Base-by-base conservation (phyloP, 345 rosid genomes). In the Citrus hindsii region DNA sequence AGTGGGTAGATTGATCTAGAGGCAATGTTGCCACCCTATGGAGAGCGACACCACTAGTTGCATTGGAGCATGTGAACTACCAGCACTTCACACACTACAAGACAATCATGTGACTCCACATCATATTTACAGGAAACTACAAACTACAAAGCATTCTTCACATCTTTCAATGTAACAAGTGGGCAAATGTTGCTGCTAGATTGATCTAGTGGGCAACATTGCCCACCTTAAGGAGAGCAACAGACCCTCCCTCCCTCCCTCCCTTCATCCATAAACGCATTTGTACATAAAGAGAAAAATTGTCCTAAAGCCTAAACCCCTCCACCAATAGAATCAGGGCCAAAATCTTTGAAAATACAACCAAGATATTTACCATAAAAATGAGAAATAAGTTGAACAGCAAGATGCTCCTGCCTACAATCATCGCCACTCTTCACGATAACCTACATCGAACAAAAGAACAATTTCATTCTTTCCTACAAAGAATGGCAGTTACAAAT, bases 341-440 rank as follows among this genome's bases (percentile, higher is more conserved):
- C 51, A 46, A 46, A 56, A 77, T 12, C 32, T 75, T 8, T 70
- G 22, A 28, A 62, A 51, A 53, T 21, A 73, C 22, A 68, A 65
- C 40, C 76, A 61, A 25, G 30, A 48, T n/a, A 81, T 92, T 69
- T 81, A 96, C 99, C 98, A 76, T 90, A 94, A 84, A 96, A 96
- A 87, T 96, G 99, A 86, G 98, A 89, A 83, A 96, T 92, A 77
- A 96, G 98, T 85, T 94, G 99, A 86, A 96, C 98, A 66, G 98
- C 98, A 81, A 94, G 98, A 85, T 96, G 99, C 87, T 96, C 99
- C 89, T 96, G 99, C 92, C 99, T 88, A 79, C 98, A 96, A 77
- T 96, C 99, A 87, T 96, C 98, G 38, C 98, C 99, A 76, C 99
- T 94, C 89, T 96, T 96, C 71, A 96, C 99, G 64, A 96, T 96